Percentiles rank a stretch among this genome's conserved stretches.
These are phyloP conservation scores for Aureobasidium uvarum DNA, from an alignment of 2,329 filamentous ascomycete genomes.

Conservation along the genomic window DNA sequence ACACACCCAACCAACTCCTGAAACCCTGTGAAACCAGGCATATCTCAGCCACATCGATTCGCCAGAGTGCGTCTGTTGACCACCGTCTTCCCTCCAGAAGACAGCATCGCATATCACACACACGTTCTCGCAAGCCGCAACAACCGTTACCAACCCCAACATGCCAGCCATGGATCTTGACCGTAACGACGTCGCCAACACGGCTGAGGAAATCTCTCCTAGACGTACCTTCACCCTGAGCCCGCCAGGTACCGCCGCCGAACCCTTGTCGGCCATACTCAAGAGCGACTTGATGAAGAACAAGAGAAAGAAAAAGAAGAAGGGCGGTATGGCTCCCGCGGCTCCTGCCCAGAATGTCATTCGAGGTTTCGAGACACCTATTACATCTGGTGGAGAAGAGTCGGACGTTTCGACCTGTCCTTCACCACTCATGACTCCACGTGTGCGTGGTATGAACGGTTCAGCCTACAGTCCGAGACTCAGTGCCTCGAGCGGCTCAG, in stretches of 20 bases:
- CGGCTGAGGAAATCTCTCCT: slow-evolving; percentile 37
- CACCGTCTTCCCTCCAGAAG: not conserved
- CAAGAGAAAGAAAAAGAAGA: slow-evolving; percentile 43
- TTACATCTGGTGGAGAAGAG: slow-evolving; percentile 56
- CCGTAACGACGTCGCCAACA: slow-evolving; percentile 30
- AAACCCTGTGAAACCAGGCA: not conserved
- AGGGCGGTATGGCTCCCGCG: slow-evolving; percentile 38
- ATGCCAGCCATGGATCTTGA: slow-evolving; percentile 42
- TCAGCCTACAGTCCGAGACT: slow-evolving; percentile 51
- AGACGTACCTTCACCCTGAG: slow-evolving; percentile 33
- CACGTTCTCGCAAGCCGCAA: not conserved
- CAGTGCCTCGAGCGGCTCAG: slow-evolving; percentile 46
- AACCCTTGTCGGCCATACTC: slow-evolving; percentile 35
- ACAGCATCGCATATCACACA: not conserved
- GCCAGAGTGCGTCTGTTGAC: not conserved
- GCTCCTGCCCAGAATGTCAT: slow-evolving; percentile 44
- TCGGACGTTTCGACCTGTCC: slow-evolving; percentile 50
- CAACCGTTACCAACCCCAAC: slow-evolving; percentile 21
- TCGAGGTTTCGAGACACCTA: slow-evolving; percentile 52
- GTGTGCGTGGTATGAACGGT: slow-evolving; percentile 47
- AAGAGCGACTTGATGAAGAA: slow-evolving; percentile 39
- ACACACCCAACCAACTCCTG: not conserved
- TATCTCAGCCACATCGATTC: not conserved
- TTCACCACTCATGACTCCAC: slow-evolving; percentile 36
- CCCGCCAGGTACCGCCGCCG: slow-evolving; percentile 28